phyloP scores from a whole-genome alignment of 306 rosid genomes.

The Ochetophila trinervis region DNA sequence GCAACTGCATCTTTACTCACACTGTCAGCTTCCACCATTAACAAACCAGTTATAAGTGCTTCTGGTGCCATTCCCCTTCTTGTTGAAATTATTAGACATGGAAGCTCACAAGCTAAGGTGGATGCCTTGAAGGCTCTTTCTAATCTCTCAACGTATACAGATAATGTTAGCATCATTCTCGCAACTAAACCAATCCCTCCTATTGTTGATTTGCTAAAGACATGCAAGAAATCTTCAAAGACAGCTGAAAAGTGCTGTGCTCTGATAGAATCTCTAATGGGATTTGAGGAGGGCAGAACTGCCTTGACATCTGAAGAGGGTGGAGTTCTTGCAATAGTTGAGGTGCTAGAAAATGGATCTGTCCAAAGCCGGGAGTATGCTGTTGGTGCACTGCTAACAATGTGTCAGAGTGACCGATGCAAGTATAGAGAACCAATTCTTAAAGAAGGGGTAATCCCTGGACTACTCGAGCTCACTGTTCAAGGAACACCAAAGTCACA shows the following conservation, averaged over 20 bases:
- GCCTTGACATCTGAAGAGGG: slow-evolving; percentile 86
- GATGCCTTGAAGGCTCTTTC: slow-evolving; percentile 97
- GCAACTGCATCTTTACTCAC: slow-evolving; percentile 91
- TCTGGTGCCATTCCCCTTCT: slow-evolving; percentile 88
- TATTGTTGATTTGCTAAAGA: slow-evolving; percentile 58
- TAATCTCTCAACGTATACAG: slow-evolving; percentile 69
- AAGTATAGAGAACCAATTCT: slow-evolving; percentile 87
- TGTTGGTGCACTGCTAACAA: slow-evolving; percentile 71
- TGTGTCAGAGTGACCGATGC: slow-evolving; percentile 84
- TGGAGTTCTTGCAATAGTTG: slow-evolving; percentile 87
- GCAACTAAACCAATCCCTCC: slow-evolving; percentile 63
- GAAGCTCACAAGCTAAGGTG: slow-evolving; percentile 79
- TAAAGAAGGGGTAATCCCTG: slow-evolving; percentile 95
- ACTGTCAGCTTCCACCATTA: slow-evolving; percentile 75
- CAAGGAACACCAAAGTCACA: slow-evolving; percentile 95
- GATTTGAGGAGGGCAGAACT: slow-evolving; percentile 62
- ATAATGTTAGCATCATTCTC: slow-evolving; percentile 54
- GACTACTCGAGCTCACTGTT: slow-evolving; percentile 93
- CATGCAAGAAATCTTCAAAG: slow-evolving; percentile 78
- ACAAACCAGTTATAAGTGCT: slow-evolving; percentile 76
- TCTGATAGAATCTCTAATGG: slow-evolving; percentile 75
- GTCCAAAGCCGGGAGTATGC: slow-evolving; percentile 87
- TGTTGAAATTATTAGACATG: slow-evolving; percentile 64
- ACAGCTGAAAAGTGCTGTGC: slow-evolving; percentile 90
- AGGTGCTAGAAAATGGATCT: slow-evolving; percentile 84